A percentile compares a stretch with the other conserved stretches of the same genome.
phyloP scores from a whole-genome alignment of 139 green algal species.

The Marvania coccoides region DNA sequence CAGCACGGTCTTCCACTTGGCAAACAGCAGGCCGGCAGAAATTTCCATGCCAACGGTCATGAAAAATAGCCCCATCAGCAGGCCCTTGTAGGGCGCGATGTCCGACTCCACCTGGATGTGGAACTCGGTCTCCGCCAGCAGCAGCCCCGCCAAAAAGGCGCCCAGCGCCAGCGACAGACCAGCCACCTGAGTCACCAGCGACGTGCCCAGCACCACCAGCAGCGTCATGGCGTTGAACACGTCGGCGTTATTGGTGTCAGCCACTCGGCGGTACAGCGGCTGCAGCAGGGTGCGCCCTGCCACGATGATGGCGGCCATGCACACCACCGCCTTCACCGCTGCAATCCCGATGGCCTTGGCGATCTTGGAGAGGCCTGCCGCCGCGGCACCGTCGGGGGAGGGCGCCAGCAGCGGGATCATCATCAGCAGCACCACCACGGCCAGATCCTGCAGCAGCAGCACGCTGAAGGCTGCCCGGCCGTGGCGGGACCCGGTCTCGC shows the following conservation, averaged over 20 bases:
- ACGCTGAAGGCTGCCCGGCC: conserved; percentile 93
- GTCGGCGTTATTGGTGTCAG: conserved; percentile 82
- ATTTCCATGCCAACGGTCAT: conserved; percentile 97
- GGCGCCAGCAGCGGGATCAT: conserved; percentile 95
- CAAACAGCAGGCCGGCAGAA: conserved; percentile 49
- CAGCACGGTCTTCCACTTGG: conserved; percentile 64
- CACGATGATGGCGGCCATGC: conserved; percentile 72
- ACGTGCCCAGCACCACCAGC: conserved; percentile 71
- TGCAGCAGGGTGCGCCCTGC: conserved; percentile 51
- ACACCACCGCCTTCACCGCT: conserved; percentile 84
- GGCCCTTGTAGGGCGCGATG: conserved; percentile 95
- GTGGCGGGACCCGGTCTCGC: conserved; percentile 85
- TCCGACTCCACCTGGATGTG: conserved; percentile 94
- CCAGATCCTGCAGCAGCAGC: conserved; percentile 94
- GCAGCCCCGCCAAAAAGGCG: conserved; percentile 78
- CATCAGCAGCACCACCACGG: conserved; percentile 99
- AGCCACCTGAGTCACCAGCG: conserved; percentile 67
- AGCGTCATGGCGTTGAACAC: conserved; percentile 85
- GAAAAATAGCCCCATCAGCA: conserved; percentile 99
- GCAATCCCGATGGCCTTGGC: conserved; percentile 78
- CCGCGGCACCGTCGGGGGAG: conserved; percentile 24
- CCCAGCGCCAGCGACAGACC: conserved; percentile 93
- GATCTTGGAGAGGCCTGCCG: conserved; percentile 61
- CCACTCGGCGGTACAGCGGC: conserved; percentile 52
- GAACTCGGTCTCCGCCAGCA: conserved; percentile 98